Evolutionary conservation across 441 rosid species (phyloP), one percentile per base, ranked within the genome.

Genomic region (Caryocar brasiliense): DNA sequence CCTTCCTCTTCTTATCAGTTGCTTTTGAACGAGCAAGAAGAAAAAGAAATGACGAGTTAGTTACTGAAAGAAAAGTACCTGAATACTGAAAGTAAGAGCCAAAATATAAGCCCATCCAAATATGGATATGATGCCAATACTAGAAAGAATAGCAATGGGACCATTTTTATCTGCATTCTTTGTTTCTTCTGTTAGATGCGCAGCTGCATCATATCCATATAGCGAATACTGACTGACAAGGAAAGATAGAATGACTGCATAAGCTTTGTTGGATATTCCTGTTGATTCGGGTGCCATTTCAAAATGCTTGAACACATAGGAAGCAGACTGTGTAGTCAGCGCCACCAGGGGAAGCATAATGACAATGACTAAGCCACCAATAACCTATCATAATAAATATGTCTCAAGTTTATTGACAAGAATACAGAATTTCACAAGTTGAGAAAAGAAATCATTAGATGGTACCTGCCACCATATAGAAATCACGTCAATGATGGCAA

Each of bases 391-490:
- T 39, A 14, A 18, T 7, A 26, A 3, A 53, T 29, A 19, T 6
- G 27, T 29, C 6, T 9, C n/a, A 15, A n/a, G 30, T 2, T 18
- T 6, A 1, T 7, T 2, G 21, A 8, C 10, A 17, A 6, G 10
- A 22, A 7, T 7, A 33, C 10, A 9, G 3, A 40, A 6, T 6
- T 6, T 8, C 18, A n/a, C n/a, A n/a, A n/a, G n/a, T n/a, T n/a
- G 24, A 22, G 7, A 14, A 23, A 39, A 22, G 48, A 8, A 38
- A 36, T 28, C 8, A 8, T 39, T 34, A 1, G 38, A 20, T 6
- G 21, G 19, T 58, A 76, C 87, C 85, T 81, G 88, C 88, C 88
- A 81, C 82, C 80, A 78, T 0, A 81, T 67, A 19, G 85, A 81
- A 48, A 81, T 70, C 1, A 76, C 47, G 67, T 65, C 76, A 37